Base-by-base conservation (phyloP, 805 yeast species). In the Cephaloascus fragrans region DNA sequence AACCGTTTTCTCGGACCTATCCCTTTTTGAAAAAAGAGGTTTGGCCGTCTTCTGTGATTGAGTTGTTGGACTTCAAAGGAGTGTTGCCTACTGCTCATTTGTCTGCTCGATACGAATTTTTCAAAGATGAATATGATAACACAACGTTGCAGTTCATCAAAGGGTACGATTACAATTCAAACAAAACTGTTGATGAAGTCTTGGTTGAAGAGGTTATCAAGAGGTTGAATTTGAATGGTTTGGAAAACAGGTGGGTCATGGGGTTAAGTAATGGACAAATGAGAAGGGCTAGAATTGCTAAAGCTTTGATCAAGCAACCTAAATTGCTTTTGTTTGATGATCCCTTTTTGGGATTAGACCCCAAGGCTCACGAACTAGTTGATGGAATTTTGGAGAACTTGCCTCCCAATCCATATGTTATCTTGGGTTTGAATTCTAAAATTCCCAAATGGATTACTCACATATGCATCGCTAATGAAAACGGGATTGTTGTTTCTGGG, bases 211-310 rank as follows among this genome's bases (percentile, higher is more conserved):
- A 53, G 1, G 60, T 83, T 17, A 49, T 83, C 8, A 55, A 62
- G 3, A 58, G 61, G 20, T 69, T 93, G 40, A 65, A 73, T 37
- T 62, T 90, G 42, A 57, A 55, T 4, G 78, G 73, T 0, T 56
- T 88, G 36, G 66, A 75, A 39, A 69, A 76, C 40, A 73, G 86
- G 42, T 90, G 95, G 87, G 75, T 84, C 26, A 85, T 86, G 55
- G 84, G 90, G 0, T 63, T 93, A 34, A 84, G 95, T 56, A 93
- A 93, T 56, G 98, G 98, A 0, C 98, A 93, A 57, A 78, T 84
- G 55, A 70, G 98, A 48, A 67, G 98, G 37, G 95, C 97, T 0
- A 69, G 96, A 44, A 61, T 93, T 19, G 97, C 96, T 0, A 71
- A 74, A 43, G 77, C 88, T 0, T 49, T 93, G 34, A 68, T 86